Evolutionary conservation across 2,329 filamentous ascomycete species (phyloP).

Genomic region (Chrysoporthe deuterocubensis): DNA sequence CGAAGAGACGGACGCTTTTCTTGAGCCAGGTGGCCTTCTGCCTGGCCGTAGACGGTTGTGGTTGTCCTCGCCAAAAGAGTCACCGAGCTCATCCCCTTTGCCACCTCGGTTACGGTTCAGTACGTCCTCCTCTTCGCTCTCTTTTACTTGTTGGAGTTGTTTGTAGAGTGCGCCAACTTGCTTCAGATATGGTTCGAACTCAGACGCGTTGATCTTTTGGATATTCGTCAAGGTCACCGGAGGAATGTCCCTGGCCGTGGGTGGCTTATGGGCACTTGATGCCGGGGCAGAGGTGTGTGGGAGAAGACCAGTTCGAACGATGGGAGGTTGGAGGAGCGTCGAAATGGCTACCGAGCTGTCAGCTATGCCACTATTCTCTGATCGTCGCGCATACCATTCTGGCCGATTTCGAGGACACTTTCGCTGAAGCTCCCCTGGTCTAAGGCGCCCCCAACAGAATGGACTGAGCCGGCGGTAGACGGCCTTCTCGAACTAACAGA

Average conservation of each 20-base stretch:
- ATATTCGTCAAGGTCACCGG: slow-evolving; percentile 92
- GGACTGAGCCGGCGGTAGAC: slow-evolving; percentile 85
- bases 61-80: slow-evolving; percentile 35
- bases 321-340: slow-evolving; percentile 87
- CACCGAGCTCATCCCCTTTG: slow-evolving; percentile 49
- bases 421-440: slow-evolving; percentile 64
- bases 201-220: slow-evolving; percentile 74
- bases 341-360: slow-evolving; percentile 71
- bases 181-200: slow-evolving; percentile 82
- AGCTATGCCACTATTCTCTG: slow-evolving; percentile 14
- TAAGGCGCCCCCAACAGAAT: slow-evolving; percentile 82
- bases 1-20: slow-evolving; percentile 50
- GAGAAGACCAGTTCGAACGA: slow-evolving; percentile 83
- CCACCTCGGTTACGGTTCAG: slow-evolving; percentile 41
- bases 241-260: slow-evolving; percentile 87
- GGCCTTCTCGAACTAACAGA: slow-evolving; percentile 59
- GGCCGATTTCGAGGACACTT: slow-evolving; percentile 71
- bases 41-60: slow-evolving; percentile 55
- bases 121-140: slow-evolving; percentile 68
- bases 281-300: slow-evolving; percentile 74
- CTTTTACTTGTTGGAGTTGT: slow-evolving; percentile 82
- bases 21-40: slow-evolving; percentile 42
- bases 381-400: slow-evolving; percentile 67
- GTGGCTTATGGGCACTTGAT: slow-evolving; percentile 77
- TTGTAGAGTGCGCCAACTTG: slow-evolving; percentile 90